These are phyloP conservation scores for Coniochaeta hoffmannii DNA, from an alignment of 2,329 filamentous ascomycete species.

Conservation along the genomic window DNA sequence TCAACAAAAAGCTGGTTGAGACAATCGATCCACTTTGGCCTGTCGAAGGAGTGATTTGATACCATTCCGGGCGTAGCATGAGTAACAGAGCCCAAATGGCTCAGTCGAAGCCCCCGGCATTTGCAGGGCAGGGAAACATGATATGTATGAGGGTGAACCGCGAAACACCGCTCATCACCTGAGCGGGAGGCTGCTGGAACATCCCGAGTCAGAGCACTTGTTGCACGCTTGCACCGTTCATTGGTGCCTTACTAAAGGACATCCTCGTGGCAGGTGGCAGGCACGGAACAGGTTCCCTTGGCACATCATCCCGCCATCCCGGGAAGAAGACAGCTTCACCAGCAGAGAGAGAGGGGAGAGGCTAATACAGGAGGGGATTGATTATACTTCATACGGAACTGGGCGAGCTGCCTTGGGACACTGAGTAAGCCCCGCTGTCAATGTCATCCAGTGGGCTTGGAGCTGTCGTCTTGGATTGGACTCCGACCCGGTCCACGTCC, in stretches of 20 bases:
- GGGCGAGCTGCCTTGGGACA: not conserved
- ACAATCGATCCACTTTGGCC: not conserved
- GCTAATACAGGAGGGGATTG: not conserved
- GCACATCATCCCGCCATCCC: not conserved
- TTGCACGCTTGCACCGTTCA: not conserved
- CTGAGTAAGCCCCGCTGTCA: conserved; percentile 8
- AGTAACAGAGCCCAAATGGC: not conserved
- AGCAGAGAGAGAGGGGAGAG: not conserved
- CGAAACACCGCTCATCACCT: not conserved
- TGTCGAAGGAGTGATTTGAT: not conserved
- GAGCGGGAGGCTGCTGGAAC: not conserved
- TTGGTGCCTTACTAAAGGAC: not conserved
- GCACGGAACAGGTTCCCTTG: not conserved
- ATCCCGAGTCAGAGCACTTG: not conserved
- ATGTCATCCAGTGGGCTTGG: not conserved
- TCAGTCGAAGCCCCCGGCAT: not conserved
- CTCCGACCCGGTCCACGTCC: conserved; percentile 13
- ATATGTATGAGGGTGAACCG: not conserved
- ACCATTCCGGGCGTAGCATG: not conserved
- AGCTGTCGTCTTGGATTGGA: conserved; percentile 1
- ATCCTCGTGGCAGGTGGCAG: not conserved
- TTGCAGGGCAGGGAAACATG: not conserved
- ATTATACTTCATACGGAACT: not conserved
- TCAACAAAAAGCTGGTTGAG: conserved; percentile 2
- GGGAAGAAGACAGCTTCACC: not conserved